Base-by-base conservation (phyloP, 169 alveolate genomes). In the Neospora caninum region DNA sequence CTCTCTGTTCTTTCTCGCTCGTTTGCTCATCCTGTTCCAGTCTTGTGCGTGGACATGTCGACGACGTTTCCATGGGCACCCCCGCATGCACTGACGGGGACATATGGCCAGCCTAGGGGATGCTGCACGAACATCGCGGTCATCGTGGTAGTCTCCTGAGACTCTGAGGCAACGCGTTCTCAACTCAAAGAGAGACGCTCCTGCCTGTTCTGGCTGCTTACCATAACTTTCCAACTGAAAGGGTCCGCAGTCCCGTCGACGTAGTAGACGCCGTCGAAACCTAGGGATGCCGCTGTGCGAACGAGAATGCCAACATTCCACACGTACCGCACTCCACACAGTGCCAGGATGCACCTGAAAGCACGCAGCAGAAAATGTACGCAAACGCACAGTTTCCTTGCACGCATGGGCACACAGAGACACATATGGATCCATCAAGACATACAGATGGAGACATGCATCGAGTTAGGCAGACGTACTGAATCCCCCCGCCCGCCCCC, bases 241-340 rank as follows among this genome's bases (percentile, higher is more conserved):
- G 89, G 91, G 54, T 78, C 91, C 13, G 91, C 94, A 16, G 91
- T 78, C 31, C 94, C 94, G 22, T 80, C 91, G 38, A 92, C 41
- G 38, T 58, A 80, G 43, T 67, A 80, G 20, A 92, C 27, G n/a
- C 91, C 84, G n/a, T 80, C 91, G 41, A 80, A 45, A 31, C 87
- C 83, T 4, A 91, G 38, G 38, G 69, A 49, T 0, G 80, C 91
- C 39, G 91, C 83, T 29, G 38, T 20, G 45, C 84, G 67, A 31
- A 91, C 67, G 41, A 80, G 36, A 36, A 82, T 53, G 67, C 88
- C 91, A n/a, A 91, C 69, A 39, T 91, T 91, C 42, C 36, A 10
- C 39, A 91, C 88, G 87, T 91, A 91, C 0, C 43, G 31, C 20
- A 91, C 43, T 36, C 94, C 34, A 49, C 78, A 88, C 54, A 78